Evolutionary conservation across 108 stramenopile genomes (phyloP), one percentile per base, ranked within the genome.

Genomic region (Nitzschia sp.): DNA sequence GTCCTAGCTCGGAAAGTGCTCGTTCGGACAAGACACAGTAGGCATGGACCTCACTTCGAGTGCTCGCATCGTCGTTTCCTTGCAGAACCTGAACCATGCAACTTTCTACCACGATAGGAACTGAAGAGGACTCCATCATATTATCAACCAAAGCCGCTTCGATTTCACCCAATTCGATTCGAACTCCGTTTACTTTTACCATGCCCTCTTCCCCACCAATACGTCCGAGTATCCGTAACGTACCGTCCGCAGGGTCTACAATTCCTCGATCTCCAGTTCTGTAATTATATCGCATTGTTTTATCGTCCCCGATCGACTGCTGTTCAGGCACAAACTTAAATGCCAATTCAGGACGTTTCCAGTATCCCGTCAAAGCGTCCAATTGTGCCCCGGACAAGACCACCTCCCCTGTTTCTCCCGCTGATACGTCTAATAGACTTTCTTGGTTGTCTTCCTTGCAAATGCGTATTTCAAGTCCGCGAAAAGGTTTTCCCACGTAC

Each of bases 181-280:
- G 78, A 17, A 94, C 77, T 9, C 93, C 93, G 64, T 94, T 91
- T 16, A 88, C 72, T 65, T 94, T 94, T 0, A 94, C 81, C 90
- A 88, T 88, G 1, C 87, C 90, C 0, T 82, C 81, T 66, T 94
- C 87, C 19, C 88, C 86, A 30, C 69, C 69, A 60, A 94, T 94
- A n/a, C 93, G 73, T 19, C 93, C 93, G 16, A 77, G 27, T 52
- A 94, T 80, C 31, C 69, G 61, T 16, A 87, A 55, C n/a, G 71
- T 52, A 1, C 76, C 69, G 29, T 74, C 68, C 9, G 9, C 26
- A 8, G 48, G 31, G 57, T 89, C 64, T 15, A 88, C 65, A 45
- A 72, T 85, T 25, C 93, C 93, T 21, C 81, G 68, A 56, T 94
- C 93, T 25, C 93, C 93, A 0, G 93, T 91, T 75, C 89, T 76